These are phyloP conservation scores for Flaveria floridana DNA, from an alignment of 140 eudicot species.

Conservation along the genomic window DNA sequence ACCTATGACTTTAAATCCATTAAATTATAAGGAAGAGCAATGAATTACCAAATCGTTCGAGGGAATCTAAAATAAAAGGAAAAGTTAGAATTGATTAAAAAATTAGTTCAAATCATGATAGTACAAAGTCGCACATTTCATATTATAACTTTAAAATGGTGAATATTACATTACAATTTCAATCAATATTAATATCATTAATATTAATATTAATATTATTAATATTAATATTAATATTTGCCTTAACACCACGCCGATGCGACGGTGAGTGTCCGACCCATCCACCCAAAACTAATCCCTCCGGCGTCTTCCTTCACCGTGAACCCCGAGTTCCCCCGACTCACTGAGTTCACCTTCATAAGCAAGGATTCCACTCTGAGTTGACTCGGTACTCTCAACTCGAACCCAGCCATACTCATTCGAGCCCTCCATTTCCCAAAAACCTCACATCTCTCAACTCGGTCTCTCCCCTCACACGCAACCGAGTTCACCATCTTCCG, in stretches of 20 bases:
- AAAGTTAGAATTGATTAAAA: slow-evolving; percentile 20
- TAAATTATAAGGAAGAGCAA: neutral
- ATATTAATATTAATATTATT: neutral
- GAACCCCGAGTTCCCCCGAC: slow-evolving; percentile 81
- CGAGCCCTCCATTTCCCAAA: slow-evolving; percentile 99
- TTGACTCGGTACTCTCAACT: slow-evolving; percentile 42
- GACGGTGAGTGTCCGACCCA: slow-evolving; percentile 77
- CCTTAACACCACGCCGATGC: slow-evolving; percentile 80
- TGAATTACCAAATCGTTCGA: slow-evolving; percentile 7
- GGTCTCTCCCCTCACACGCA: slow-evolving; percentile 92
- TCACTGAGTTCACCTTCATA: slow-evolving; percentile 51
- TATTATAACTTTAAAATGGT: slow-evolving; percentile 20
- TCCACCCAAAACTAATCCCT: slow-evolving; percentile 87
- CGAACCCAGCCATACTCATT: slow-evolving; percentile 95
- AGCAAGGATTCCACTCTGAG: slow-evolving; percentile 52
- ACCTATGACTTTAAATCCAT: neutral
- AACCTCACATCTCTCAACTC: slow-evolving; percentile 93
- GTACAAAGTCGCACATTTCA: slow-evolving; percentile 25
- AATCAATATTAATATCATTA: neutral
- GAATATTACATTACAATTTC: neutral
- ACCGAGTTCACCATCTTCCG: slow-evolving; percentile 81
- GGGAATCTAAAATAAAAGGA: slow-evolving; percentile 5
- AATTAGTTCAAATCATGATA: slow-evolving; percentile 25
- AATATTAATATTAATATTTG: neutral
- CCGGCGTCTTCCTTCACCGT: slow-evolving; percentile 60